Evolutionary conservation across 495 filamentous ascomycete genomes (phyloP).

Genomic region (Neurospora tetrasperma): DNA sequence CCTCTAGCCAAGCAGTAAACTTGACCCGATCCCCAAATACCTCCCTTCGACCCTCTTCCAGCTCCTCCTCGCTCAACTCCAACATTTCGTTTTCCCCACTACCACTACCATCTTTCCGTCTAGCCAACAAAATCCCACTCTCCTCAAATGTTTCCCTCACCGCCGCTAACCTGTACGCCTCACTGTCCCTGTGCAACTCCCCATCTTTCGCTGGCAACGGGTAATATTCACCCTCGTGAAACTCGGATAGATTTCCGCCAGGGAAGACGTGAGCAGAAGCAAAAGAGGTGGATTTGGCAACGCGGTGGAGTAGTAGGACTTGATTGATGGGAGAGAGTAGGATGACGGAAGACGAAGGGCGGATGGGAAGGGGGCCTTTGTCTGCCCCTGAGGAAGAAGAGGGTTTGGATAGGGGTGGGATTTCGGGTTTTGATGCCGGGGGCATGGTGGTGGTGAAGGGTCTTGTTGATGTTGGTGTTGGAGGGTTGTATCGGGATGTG

Average conservation of each 20-base stretch:
- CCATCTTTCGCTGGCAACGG: constrained; percentile 31
- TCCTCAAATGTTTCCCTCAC: constrained; percentile 93
- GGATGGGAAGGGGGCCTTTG: not conserved
- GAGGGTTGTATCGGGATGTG: not conserved
- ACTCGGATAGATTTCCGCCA: constrained; percentile 69
- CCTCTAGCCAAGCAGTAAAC: constrained; percentile 58
- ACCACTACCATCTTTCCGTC: constrained; percentile 12
- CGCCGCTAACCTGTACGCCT: constrained; percentile 64
- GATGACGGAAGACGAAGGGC: constrained; percentile 49
- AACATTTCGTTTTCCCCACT: constrained; percentile 26
- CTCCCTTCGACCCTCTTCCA: constrained; percentile 54
- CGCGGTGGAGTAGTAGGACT: constrained; percentile 78
- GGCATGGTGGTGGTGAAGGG: not conserved
- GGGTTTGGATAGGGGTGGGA: not conserved
- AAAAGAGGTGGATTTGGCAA: constrained; percentile 71
- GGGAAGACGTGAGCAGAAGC: constrained; percentile 93
- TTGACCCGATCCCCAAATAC: constrained; percentile 50
- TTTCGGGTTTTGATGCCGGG: not conserved
- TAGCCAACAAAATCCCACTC: constrained; percentile 68
- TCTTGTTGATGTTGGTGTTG: not conserved
- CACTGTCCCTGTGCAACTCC: constrained; percentile 54
- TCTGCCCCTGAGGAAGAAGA: too few relatives aligned
- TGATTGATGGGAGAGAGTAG: constrained; percentile 79
- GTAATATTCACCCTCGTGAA: constrained; percentile 57
- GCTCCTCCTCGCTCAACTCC: constrained; percentile 45